Base-by-base conservation (phyloP, 2,329 filamentous ascomycete genomes). In the Fonsecaea multimorphosa region DNA sequence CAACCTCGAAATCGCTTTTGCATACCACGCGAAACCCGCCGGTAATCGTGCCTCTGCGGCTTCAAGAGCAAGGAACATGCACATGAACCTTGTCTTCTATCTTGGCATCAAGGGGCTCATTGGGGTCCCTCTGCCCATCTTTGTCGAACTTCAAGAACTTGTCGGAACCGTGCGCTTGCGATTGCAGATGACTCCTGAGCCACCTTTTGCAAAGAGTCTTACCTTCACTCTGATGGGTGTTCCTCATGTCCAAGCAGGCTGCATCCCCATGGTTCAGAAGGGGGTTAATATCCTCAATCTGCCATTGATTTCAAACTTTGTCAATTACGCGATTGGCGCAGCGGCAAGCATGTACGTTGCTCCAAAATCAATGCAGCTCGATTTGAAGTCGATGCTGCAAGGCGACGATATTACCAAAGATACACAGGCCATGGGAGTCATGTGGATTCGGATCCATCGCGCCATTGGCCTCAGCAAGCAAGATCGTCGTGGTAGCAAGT, bases 81-180 rank as follows among this genome's bases (percentile, higher is more conserved):
- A 96, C 74, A 97, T 97, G 92, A 91, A 96, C 73, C 80, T 98
- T 14, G 87, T 97, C 8, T 98, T 99, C 77, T 98, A 97, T 70
- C 85, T 98, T 1, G 95, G 95, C 64, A 82, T 96, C 74, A 92
- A 91, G 74, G 93, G 93, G 0, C 83, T 97, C 4, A 95, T 97
- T 71, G 93, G 93, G 31, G 89, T 97, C 0, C 93, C 93, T 0
- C 83, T 97, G 22, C 93, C 92, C 0, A 91, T 96, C 56, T 96
- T 90, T 75, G 92, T 96, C 63, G 93, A 97, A 77, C 83, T 98
- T n/a, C 88, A 91, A 71, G 90, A 92, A 19, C 83, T 98, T n/a
- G 91, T 98, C 24, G 92, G 91, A 1, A 98, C 94, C 0, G 89
- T 94, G 16, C 87, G 94, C 46, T 77, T 97, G 36, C 87, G 94